Base-by-base conservation (phyloP, 495 filamentous ascomycete genomes). In the Neurospora sublineolata region DNA sequence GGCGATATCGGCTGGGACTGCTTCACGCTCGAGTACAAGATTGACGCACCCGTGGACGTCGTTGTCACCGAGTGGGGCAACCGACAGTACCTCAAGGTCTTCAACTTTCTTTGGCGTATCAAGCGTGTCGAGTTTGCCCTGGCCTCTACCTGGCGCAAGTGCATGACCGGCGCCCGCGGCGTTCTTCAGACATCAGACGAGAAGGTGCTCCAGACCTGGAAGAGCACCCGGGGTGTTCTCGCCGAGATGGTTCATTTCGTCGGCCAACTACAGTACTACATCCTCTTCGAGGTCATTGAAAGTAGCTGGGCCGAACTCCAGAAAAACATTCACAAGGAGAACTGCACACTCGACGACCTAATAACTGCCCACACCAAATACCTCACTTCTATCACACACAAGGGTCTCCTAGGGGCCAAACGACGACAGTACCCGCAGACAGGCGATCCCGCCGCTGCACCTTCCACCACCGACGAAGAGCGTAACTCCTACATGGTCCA, bases 1-100 rank as follows among this genome's bases (percentile, higher is more conserved):
- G 96, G 96, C 70, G 95, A 99, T 76, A 97, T 97, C 68, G 96
- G 96, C 72, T 99, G 96, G 96, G 96, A 99, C 79, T 97, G 95
- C 80, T 99, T 99, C 82, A 99, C 96, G 1, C 87, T 99, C 37
- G 96, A 99, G 79, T 99, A 99, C 83, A 97, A 97, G 80, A 94
- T 98, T 72, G 95, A 97, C 78, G 93, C 95, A 10, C 96, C 96
- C 0, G 93, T 98, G 33, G 96, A 99, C 77, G 95, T 98, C 69
- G 93, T 99, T 69, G 94, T 99, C 14, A 97, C 94, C 1, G 92
- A 94, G 1, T 97, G 92, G 88, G 93, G 92, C 41, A 94, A 92
- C 70, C 92, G 93, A 3, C 94, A 98, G 78, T 99, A 99, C 79
- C 90, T 99, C 73, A 97, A 97, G 77, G 92, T 98, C 37, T 99